A percentile compares a stretch with the other conserved stretches of the same genome.
Evolutionary conservation across 495 filamentous ascomycete species (phyloP).

Genomic region (Ramalina intermedia): DNA sequence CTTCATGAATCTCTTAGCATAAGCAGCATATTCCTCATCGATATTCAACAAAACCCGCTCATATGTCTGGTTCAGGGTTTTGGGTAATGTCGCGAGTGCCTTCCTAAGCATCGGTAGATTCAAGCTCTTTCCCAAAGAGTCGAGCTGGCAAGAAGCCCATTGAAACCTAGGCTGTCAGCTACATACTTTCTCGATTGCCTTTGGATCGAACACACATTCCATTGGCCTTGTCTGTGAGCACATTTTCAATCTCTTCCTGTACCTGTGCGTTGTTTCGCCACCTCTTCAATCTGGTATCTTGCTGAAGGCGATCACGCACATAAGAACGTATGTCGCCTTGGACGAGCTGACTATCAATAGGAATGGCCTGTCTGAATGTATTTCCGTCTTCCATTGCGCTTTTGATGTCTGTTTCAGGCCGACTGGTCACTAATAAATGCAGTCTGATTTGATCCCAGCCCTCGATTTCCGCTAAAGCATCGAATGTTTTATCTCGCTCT

Average conservation of each 20-base stretch:
- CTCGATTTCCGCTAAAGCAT: conserved; percentile 12
- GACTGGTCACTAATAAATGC: conserved; percentile 19
- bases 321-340: conserved; percentile 18
- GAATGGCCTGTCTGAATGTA: not conserved
- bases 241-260: conserved; percentile 13
- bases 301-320: conserved; percentile 3
- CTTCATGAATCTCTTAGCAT: conserved; percentile 20
- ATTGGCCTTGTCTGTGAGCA: conserved; percentile 18
- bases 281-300: not conserved
- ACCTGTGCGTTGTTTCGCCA: conserved; percentile 10
- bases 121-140: conserved; percentile 14
- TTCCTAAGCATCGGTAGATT: conserved; percentile 18
- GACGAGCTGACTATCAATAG: conserved; percentile 5
- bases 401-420: conserved; percentile 18
- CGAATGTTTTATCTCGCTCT: not conserved
- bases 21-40: conserved; percentile 10
- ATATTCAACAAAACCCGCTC: conserved; percentile 22
- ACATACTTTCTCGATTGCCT: not conserved
- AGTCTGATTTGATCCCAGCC: conserved; percentile 10
- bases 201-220: conserved; percentile 21
- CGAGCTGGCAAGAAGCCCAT: conserved; percentile 27
- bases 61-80: conserved; percentile 25
- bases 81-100: conserved; percentile 20
- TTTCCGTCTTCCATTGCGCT: not conserved
- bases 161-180: conserved; percentile 20